Evolutionary conservation across 495 filamentous ascomycete species (phyloP).

Genomic region (Penicillium canariense): DNA sequence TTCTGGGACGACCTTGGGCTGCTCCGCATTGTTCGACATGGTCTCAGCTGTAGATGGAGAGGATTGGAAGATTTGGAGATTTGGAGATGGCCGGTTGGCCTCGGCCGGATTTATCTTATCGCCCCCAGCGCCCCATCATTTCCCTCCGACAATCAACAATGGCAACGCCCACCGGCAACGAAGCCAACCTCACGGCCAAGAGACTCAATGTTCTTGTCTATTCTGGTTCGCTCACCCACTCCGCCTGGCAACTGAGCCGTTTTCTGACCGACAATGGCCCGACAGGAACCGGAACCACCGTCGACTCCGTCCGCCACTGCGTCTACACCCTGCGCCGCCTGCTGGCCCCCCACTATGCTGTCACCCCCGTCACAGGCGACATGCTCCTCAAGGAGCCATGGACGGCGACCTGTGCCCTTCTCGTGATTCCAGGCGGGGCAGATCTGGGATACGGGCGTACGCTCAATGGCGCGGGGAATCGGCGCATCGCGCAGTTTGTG

Average conservation of each 20-base stretch:
- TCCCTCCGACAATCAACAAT: conserved; percentile 23
- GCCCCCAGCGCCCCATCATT: conserved; percentile 11
- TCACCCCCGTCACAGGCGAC: conserved; percentile 76
- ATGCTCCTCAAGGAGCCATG: conserved; percentile 90
- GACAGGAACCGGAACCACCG: conserved; percentile 77
- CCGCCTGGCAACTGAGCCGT: conserved; percentile 22
- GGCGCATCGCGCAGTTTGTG: conserved; percentile 78
- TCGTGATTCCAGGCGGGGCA: conserved; percentile 93
- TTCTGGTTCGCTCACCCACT: conserved; percentile 55
- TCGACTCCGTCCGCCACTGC: conserved; percentile 85
- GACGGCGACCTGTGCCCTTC: conserved; percentile 78
- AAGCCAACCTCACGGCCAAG: conserved; percentile 53
- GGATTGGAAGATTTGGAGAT: conserved; percentile 6
- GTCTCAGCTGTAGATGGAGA: conserved; percentile 16
- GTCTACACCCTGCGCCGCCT: conserved; percentile 84
- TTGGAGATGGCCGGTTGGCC: conserved; percentile 12
- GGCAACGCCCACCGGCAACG: conserved; percentile 32
- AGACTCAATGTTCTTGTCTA: conserved; percentile 88
- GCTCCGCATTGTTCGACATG: conserved; percentile 43
- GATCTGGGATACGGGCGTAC: conserved; percentile 88
- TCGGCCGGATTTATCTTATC: conserved; percentile 27
- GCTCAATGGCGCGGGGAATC: conserved; percentile 86
- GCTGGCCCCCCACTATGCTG: conserved; percentile 90
- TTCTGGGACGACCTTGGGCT: conserved; percentile 36
- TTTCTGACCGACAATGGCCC: conserved; percentile 27